phyloP scores from a whole-genome alignment of 176 grass and related monocot genomes.

The Avena sativa region DNA sequence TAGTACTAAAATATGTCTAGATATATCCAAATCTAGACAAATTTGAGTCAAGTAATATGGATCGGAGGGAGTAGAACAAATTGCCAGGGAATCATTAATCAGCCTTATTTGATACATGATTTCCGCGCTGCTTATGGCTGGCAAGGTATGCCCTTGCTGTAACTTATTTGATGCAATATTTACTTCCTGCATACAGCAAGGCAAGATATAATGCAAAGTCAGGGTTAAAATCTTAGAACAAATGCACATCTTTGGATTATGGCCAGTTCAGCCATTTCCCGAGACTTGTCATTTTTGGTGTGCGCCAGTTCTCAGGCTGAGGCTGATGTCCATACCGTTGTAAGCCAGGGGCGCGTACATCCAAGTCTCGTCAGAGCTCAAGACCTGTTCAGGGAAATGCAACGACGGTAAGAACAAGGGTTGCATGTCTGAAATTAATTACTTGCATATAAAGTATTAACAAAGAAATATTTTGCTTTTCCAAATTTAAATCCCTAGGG shows the following conservation, averaged over 20 bases:
- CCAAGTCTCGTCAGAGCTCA: slow-evolving; percentile 61
- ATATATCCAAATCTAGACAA: too few relatives aligned
- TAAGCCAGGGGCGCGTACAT: slow-evolving; percentile 54
- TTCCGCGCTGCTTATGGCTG: slow-evolving; percentile 3
- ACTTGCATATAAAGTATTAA: not conserved
- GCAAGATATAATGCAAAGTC: slow-evolving; percentile 12
- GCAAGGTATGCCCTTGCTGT: not conserved
- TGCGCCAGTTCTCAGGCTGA: not conserved
- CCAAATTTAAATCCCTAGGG: not conserved
- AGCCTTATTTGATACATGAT: not conserved
- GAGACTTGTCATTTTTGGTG: slow-evolving; percentile 2
- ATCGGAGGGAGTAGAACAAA: not conserved
- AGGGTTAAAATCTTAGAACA: slow-evolving; percentile 35
- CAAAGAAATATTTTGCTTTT: too few relatives aligned
- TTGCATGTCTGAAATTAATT: not conserved
- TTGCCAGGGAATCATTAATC: not conserved
- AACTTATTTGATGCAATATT: slow-evolving; percentile 8
- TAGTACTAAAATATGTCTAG: too few relatives aligned
- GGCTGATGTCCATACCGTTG: slow-evolving; percentile 37
- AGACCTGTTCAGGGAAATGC: slow-evolving; percentile 9
- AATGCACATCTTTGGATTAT: slow-evolving; percentile 9
- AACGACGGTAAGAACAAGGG: not conserved
- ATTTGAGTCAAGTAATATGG: too few relatives aligned
- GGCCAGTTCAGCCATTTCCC: not conserved
- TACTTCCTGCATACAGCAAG: not conserved